Conservation (phyloP, 2,329 filamentous ascomycete genomes). For the Exutisphaerella laricina region DNA sequence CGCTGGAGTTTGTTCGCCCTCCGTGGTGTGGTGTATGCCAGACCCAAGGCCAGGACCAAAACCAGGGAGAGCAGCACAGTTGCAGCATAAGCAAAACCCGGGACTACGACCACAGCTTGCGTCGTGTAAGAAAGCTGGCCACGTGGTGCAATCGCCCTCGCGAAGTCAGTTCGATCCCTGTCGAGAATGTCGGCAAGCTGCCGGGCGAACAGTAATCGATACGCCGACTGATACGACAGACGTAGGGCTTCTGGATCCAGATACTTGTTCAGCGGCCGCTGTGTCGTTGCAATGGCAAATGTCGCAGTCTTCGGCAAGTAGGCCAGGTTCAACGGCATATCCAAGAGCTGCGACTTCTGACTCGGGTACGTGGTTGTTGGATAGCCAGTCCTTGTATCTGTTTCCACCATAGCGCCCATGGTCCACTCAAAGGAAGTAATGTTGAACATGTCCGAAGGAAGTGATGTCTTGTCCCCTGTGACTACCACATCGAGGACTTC, state of each 20-base stretch:
- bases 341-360: conserved; percentile 18
- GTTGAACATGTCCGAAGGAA: conserved; percentile 28
- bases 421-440: conserved; percentile 36
- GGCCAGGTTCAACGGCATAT: conserved; percentile 22
- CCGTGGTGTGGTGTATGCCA: conserved; percentile 20
- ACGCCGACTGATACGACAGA: conserved; percentile 37
- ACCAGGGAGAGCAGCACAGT: conserved; percentile 32
- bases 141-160: conserved; percentile 11
- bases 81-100: conserved; percentile 36
- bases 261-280: conserved; percentile 29
- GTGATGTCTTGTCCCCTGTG: conserved; percentile 21
- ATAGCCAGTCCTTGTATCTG: conserved; percentile 13
- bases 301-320: conserved; percentile 35
- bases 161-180: conserved; percentile 12
- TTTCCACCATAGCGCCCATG: conserved; percentile 22
- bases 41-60: conserved; percentile 19
- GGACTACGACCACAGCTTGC: conserved; percentile 34
- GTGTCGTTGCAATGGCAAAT: conserved; percentile 34
- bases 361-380: conserved; percentile 21
- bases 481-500: conserved; percentile 18
- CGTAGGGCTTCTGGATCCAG: conserved; percentile 32
- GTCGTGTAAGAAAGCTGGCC: conserved; percentile 22
- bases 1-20: conserved; percentile 2
- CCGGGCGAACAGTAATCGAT: conserved; percentile 40
- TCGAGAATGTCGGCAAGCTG: conserved; percentile 32